Base-by-base conservation (phyloP, 2,329 filamentous ascomycete species). In the Chaetomium sp. region DNA sequence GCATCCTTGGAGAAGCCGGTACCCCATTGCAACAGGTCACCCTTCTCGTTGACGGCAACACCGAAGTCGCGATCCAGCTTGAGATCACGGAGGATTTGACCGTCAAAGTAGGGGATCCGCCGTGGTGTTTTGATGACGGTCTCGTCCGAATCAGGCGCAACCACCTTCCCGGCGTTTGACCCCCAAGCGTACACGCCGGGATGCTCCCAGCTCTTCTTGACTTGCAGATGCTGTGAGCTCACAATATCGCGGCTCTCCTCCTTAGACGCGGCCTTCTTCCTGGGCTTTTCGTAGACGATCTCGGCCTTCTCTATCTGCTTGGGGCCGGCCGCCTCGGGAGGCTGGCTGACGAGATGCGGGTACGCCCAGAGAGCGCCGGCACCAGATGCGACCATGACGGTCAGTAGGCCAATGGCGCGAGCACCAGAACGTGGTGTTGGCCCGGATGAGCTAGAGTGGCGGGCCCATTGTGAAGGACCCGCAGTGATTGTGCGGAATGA, bases 111-210 rank as follows among this genome's bases (percentile, higher is more conserved):
- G 0, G 84, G 70, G 72, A 98, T 87, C 65, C 93, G 85, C 65
- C 89, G 83, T 16, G 95, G 93, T 1, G 85, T 87, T 79, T 96
- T 97, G 75, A 98, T 82, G 67, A 89, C 85, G 33, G 81, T 80
- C 62, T 97, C 93, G 59, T 89, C 84, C 9, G 90, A 94, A 68
- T 90, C 88, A 0, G 93, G 93, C 50, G 93, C 93, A 45, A 91
- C 91, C n/a, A 97, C 93, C 70, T 85, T 85, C 66, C 93, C 92
- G 19, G 82, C 81, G 72, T 99, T 99, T 21, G 90, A 92, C 0
- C 95, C 95, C 94, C 95, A 99, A 5, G 90, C 87, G 77, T 96
- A 98, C 0, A 98, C 90, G 1, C 93, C 95, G 0, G 95, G 94
- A 66, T 91, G 88, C 77, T 87, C 86, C 83, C 85, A 87, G 77